A percentile compares a stretch with the other conserved stretches of the same genome.
phyloP scores from a whole-genome alignment of 2,329 filamentous ascomycete genomes.

The Colletotrichum sp. region DNA sequence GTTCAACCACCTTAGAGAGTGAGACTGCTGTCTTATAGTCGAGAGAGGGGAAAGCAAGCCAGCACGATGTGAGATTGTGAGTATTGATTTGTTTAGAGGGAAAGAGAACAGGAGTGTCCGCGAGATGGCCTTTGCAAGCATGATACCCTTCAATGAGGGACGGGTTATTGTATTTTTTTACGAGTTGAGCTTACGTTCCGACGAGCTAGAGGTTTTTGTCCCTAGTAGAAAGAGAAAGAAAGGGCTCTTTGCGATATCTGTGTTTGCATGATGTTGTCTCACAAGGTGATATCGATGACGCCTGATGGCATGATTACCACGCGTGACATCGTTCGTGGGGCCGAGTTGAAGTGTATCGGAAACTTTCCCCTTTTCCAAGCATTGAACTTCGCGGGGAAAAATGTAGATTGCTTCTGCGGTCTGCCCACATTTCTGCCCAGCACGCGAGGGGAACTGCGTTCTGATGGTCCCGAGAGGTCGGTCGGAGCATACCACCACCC shows the following conservation, averaged over 20 bases:
- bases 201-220: not conserved
- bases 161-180: not conserved
- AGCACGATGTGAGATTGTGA: not conserved
- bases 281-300: not conserved
- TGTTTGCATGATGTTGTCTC: not conserved
- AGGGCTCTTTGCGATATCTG: not conserved
- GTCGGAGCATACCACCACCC: not conserved
- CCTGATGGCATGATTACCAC: not conserved
- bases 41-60: not conserved
- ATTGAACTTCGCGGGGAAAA: not conserved
- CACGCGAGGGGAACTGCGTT: not conserved
- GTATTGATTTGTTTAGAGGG: not conserved
- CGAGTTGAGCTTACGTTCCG: not conserved
- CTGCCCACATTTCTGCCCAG: not conserved
- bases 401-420: not conserved
- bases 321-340: not conserved
- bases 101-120: not conserved
- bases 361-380: not conserved
- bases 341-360: not conserved
- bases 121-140: not conserved
- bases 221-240: not conserved
- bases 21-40: not conserved
- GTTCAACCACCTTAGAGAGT: slow-evolving; percentile 50
- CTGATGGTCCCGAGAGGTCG: not conserved
- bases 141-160: slow-evolving; percentile 8